Percentiles rank a stretch among this genome's conserved stretches.
These are phyloP conservation scores for Medicago ruthenica DNA, from an alignment of 306 rosid species.

Conservation along the genomic window DNA sequence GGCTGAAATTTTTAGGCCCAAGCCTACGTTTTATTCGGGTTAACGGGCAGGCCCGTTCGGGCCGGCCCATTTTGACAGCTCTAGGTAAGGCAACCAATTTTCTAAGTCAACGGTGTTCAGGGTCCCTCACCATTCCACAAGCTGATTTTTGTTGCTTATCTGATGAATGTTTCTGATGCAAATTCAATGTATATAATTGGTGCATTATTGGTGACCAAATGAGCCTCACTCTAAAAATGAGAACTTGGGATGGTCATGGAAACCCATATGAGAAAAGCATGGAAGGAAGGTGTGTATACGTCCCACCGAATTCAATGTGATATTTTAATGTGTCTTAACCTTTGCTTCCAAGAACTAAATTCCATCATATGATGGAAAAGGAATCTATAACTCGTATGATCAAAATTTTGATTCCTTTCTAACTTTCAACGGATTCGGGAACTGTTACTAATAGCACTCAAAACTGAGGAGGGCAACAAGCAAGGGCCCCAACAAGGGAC, in stretches of 20 bases:
- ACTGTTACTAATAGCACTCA: slow-evolving; percentile 18
- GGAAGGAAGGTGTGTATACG: slow-evolving; percentile 29
- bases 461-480: slow-evolving; percentile 14
- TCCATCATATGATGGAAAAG: slow-evolving; percentile 27
- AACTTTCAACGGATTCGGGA: slow-evolving; percentile 31
- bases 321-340: slow-evolving; percentile 9
- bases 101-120: slow-evolving; percentile 46
- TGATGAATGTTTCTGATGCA: slow-evolving; percentile 29
- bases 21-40: too few relatives aligned
- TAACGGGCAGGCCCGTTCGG: too few relatives aligned
- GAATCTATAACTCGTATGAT: slow-evolving; percentile 30
- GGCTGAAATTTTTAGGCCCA: too few relatives aligned
- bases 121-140: slow-evolving; percentile 36
- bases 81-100: too few relatives aligned
- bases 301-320: slow-evolving; percentile 36
- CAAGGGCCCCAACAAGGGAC: slow-evolving; percentile 31
- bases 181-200: slow-evolving; percentile 40
- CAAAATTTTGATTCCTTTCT: slow-evolving; percentile 35
- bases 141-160: slow-evolving; percentile 28
- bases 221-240: slow-evolving; percentile 33
- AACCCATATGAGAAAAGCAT: slow-evolving; percentile 37
- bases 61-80: too few relatives aligned
- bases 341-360: slow-evolving; percentile 37
- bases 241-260: slow-evolving; percentile 29
- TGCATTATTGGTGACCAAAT: slow-evolving; percentile 36